Evolutionary conservation across 2,329 filamentous ascomycete species (phyloP), one percentile per base, ranked within the genome.

Genomic region (Pyricularia pennisetigena): DNA sequence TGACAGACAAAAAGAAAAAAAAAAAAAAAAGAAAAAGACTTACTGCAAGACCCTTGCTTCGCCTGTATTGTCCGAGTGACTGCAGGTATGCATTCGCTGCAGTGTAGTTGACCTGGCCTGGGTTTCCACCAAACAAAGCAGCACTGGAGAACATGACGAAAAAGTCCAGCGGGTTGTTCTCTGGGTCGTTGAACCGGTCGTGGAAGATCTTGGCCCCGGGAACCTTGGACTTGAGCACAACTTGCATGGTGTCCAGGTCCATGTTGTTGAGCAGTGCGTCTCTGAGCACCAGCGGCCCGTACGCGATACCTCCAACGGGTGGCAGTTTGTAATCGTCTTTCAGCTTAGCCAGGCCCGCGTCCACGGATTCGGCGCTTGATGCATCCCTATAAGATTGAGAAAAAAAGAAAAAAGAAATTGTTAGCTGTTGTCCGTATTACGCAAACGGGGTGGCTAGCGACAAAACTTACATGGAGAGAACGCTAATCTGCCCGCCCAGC

Each of bases 71-170:
- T 0, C 64, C 77, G 0, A 84, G 71, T 1, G 69, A 70, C 3
- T 70, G 69, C 74, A 82, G 24, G 9, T 65, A 49, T 77, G 71
- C 70, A 69, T 82, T 82, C 1, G 78, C 80, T 0, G 79, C 79
- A 1, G 74, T 71, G 68, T 85, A 85, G 69, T 79, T 81, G 14
- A 74, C 69, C 71, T 85, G 82, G 6, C 72, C 74, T 14, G 54
- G 14, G 67, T 75, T 75, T 8, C 76, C 76, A 1, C 69, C 65
- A 6, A 76, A 68, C 30, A 59, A 65, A 3, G 71, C 68, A 1
- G 72, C n/a, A 1, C 76, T 78, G 0, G 75, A 76, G 35, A 78
- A 72, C 12, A 74, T 49, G 65, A 78, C 70, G 67, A 78, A 74
- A 69, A 75, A 76, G 66, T 76, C 75, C 6, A 77, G 70, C 0